Conservation (phyloP, 1,139 yeast species). For the Scheffersomyces titani region DNA sequence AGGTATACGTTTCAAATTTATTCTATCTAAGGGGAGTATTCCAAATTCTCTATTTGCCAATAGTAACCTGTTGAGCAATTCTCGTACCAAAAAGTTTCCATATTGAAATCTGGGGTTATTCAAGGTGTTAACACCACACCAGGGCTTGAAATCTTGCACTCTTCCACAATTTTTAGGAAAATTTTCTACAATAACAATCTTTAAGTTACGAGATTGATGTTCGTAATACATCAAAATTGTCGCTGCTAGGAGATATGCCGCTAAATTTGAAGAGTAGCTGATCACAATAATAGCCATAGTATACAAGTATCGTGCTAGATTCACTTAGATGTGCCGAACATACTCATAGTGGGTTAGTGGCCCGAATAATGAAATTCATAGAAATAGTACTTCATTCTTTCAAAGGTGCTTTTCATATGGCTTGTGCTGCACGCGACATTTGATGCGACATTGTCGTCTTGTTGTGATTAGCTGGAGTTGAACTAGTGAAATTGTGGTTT, state of each 20-base stretch:
- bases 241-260: conserved; percentile 18
- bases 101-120: conserved; percentile 10
- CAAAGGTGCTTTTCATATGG: too few species aligned
- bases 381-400: not conserved
- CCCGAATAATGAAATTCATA: not conserved
- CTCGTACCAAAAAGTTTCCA: conserved; percentile 6
- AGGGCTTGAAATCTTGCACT: conserved; percentile 15
- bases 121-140: conserved; percentile 27
- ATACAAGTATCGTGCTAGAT: not conserved
- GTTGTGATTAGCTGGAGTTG: too few species aligned
- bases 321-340: too few species aligned
- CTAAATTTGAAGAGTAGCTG: conserved; percentile 16
- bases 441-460: too few species aligned
- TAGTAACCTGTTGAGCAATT: conserved; percentile 5
- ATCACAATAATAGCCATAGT: conserved; percentile 14
- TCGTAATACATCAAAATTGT: conserved; percentile 10
- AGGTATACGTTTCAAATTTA: not conserved
- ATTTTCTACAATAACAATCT: conserved; percentile 13
- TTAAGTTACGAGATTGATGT: conserved; percentile 7
- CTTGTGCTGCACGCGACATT: too few species aligned
- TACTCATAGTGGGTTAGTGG: not conserved
- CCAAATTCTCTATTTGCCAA: conserved; percentile 5
- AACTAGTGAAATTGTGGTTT: too few species aligned
- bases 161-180: conserved; percentile 1
- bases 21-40: conserved; percentile 1